A percentile compares a stretch with the other conserved stretches of the same genome.
These are phyloP conservation scores for Hypoxylon sp. DNA, from an alignment of 2,329 filamentous ascomycete genomes.

Conservation along the genomic window DNA sequence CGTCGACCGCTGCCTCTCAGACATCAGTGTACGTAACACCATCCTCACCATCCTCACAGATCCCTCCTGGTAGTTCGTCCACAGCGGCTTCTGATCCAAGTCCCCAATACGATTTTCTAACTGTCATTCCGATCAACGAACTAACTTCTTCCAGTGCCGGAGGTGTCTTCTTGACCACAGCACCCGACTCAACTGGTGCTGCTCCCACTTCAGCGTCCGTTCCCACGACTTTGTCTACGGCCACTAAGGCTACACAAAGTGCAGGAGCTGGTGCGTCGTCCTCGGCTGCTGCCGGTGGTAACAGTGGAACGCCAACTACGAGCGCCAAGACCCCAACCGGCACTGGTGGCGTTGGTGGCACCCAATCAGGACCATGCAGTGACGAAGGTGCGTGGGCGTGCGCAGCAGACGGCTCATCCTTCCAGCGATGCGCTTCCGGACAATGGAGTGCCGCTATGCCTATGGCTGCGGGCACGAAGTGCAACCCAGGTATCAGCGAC, in stretches of 20 bases:
- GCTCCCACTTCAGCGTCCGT: conserved; percentile 25
- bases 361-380: conserved; percentile 59
- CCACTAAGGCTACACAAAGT: conserved; percentile 38
- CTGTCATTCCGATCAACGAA: conserved; percentile 45
- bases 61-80: not conserved
- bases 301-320: conserved; percentile 28
- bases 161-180: conserved; percentile 61
- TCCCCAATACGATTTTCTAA: conserved; percentile 34
- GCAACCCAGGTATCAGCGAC: conserved; percentile 56
- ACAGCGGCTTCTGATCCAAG: conserved; percentile 7
- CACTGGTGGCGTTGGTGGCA: conserved; percentile 42
- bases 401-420: conserved; percentile 66
- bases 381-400: conserved; percentile 73
- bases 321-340: conserved; percentile 41
- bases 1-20: conserved; percentile 34
- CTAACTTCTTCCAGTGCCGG: conserved; percentile 57
- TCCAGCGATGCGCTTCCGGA: conserved; percentile 75
- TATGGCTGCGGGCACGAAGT: conserved; percentile 70
- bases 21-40: conserved; percentile 47
- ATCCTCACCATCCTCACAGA: conserved; percentile 21
- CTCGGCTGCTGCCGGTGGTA: conserved; percentile 37
- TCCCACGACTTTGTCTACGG: conserved; percentile 48
- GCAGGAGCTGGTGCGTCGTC: conserved; percentile 30
- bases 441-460: conserved; percentile 65
- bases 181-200: conserved; percentile 46